Conservation (phyloP, 371 early-diverging fungal species). For the Furculomyces boomerangus region DNA sequence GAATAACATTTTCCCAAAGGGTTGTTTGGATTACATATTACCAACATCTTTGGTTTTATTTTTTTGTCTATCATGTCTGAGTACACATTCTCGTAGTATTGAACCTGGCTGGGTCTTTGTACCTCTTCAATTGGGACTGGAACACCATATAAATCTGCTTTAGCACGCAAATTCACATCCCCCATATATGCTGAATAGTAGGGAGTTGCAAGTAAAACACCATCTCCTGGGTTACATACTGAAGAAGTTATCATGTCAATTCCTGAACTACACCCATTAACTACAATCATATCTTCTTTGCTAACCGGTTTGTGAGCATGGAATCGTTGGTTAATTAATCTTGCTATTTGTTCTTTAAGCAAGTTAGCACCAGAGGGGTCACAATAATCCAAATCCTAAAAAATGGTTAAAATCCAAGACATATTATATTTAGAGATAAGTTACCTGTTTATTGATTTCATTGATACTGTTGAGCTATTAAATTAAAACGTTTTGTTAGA, state of each 20-base stretch:
- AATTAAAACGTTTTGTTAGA: not conserved
- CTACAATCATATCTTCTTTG: constrained; percentile 30
- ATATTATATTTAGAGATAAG: not conserved
- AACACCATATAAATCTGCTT: constrained; percentile 29
- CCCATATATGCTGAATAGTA: constrained; percentile 54
- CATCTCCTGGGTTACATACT: constrained; percentile 51
- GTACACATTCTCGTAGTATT: constrained; percentile 23
- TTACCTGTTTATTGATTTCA: not conserved
- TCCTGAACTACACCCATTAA: constrained; percentile 49
- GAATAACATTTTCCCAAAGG: constrained; percentile 35
- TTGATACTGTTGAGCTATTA: not conserved
- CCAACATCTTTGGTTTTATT: constrained; percentile 27
- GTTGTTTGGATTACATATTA: constrained; percentile 51
- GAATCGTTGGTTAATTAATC: constrained; percentile 37
- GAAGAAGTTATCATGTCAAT: constrained; percentile 36
- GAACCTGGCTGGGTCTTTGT: constrained; percentile 20
- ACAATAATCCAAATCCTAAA: constrained; percentile 20
- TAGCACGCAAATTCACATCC: constrained; percentile 33
- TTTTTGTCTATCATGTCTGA: constrained; percentile 16
- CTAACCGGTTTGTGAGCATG: constrained; percentile 24
- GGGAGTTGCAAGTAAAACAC: constrained; percentile 45
- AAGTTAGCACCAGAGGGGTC: constrained; percentile 24
- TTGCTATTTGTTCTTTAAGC: constrained; percentile 31
- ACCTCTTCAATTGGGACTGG: constrained; percentile 17
- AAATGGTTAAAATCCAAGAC: not conserved